Base-by-base conservation (phyloP, 148 eudicot genomes). In the Euryodendron excelsum region DNA sequence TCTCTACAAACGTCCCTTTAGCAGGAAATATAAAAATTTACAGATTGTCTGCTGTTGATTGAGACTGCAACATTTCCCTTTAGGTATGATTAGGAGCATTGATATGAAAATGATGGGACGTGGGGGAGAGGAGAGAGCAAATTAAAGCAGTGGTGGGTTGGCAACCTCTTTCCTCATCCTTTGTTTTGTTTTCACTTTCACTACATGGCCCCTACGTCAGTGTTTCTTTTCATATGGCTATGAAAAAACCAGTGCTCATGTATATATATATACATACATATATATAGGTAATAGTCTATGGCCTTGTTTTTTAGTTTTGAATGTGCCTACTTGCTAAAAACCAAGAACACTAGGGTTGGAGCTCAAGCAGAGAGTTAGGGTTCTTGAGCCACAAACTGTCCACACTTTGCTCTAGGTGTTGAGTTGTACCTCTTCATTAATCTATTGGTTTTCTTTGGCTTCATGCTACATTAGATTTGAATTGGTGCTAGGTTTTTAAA, bases 71-170 rank as follows among this genome's bases (percentile, higher is more conserved):
- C 6, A 72, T 72, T 48, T 52, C 18, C 18, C 65, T 56, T 55
- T 74, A 37, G 65, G 68, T 53, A 53, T 79, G 61, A 73, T 55
- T 74, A 41, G 78, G 21, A 56, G 67, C 41, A 67, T 80, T 80
- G 78, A 67, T 80, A 63, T 55, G 78, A 80, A 74, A 74, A 80
- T 80, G 82, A 80, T 80, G 82, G 82, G 82, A 73, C 27, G 69
- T 41, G 37, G 68, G 3, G 64, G 58, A 55, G n/a, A 41, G 4
- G 45, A 41, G 45, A 41, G 69, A 58, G 74, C n/a, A n/a, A 50
- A 12, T 20, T 37, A 66, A 67, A 80, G 60, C 67, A 37, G 59
- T 64, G 56, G 47, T 62, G 68, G 74, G 70, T 67, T 66, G 59
- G 58, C 61, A 64, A 70, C 33, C 72, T 45, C 52, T 58, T 41